Base-by-base conservation (phyloP, 108 stramenopile genomes). In the Nannochloropsis gaditana region DNA sequence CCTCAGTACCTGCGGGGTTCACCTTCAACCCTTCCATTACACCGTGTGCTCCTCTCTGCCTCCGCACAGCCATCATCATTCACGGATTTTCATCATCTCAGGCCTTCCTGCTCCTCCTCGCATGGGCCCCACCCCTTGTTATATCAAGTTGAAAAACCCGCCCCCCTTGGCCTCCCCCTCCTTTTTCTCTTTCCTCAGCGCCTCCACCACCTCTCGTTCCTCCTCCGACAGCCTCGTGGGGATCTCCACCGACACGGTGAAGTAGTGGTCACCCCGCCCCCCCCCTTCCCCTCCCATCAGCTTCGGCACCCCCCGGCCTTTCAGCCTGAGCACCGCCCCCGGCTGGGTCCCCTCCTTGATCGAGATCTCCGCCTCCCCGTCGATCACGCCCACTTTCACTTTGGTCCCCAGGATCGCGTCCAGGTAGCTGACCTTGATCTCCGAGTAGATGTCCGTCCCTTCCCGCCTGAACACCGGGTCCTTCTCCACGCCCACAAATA, bases 271-370 rank as follows among this genome's bases (percentile, higher is more conserved):
- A 43, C 97, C 97, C 84, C 96, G 91, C 21, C 31, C 86, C 87
- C n/a, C 41, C 79, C 89, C 84, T 73, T 91, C 87, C 21, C 93
- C 84, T 86, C 95, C 92, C 9, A 95, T 94, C 83, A 96, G 89
- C 81, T 91, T 82, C 17, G 96, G 96, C 11, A 96, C 95, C 17
- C 92, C 97, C 85, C 95, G 96, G 45, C 95, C 95, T 83, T 94
- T 94, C 44, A 98, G 90, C 45, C 96, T 91, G 93, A 98, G 95
- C 31, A 96, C 95, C 86, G 95, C 94, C n/a, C 94, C 97, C 19
- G 97, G 96, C 86, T 98, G 97, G 44, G 96, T 97, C 19, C 97
- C 97, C 31, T 95, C 92, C 2, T 96, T 96, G 11, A 98, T 94
- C 91, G 96, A 94, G 86, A 98, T 96, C 85, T 96, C 96, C 21